These are phyloP conservation scores for Sugiyamaella novakii DNA, from an alignment of 1,139 yeast genomes.

Conservation along the genomic window DNA sequence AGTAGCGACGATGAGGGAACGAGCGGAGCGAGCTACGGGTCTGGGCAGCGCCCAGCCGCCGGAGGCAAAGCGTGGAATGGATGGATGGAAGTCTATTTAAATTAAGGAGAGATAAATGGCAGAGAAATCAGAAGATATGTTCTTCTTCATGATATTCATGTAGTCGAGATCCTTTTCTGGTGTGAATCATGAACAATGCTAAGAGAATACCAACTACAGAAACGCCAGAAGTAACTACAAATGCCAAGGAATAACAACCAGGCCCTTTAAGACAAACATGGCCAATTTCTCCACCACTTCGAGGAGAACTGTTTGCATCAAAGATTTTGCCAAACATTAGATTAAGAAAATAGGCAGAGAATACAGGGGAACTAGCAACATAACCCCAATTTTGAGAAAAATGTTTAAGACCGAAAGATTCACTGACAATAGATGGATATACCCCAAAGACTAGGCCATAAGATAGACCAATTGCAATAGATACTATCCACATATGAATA, in stretches of 20 bases:
- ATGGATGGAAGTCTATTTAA: no score
- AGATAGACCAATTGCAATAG: slow-evolving; percentile 63
- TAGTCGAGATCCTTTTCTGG: slow-evolving; percentile 13
- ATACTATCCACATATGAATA: slow-evolving; percentile 50
- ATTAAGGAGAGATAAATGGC: neutral
- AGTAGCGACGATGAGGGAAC: no score
- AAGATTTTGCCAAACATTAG: slow-evolving; percentile 41
- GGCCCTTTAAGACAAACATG: slow-evolving; percentile 35
- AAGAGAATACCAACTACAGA: slow-evolving; percentile 44
- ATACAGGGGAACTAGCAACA: slow-evolving; percentile 44
- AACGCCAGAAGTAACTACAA: slow-evolving; percentile 39
- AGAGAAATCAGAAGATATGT: slow-evolving; percentile 1
- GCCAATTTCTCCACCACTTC: slow-evolving; percentile 23
- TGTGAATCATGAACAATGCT: slow-evolving; percentile 34
- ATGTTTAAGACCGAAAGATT: slow-evolving; percentile 65
- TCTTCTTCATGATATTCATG: slow-evolving; percentile 16
- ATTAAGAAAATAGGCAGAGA: slow-evolving; percentile 40
- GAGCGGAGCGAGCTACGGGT: neutral
- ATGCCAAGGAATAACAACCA: slow-evolving; percentile 35
- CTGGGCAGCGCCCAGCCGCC: slow-evolving; percentile 4
- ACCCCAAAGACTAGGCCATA: slow-evolving; percentile 78
- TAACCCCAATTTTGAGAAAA: slow-evolving; percentile 82
- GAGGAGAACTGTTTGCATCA: slow-evolving; percentile 36
- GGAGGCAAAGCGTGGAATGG: slow-evolving; percentile 3
- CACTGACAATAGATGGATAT: slow-evolving; percentile 74